phyloP scores from a whole-genome alignment of 2,329 filamentous ascomycete species.

The Hymenoscyphus infarciens region DNA sequence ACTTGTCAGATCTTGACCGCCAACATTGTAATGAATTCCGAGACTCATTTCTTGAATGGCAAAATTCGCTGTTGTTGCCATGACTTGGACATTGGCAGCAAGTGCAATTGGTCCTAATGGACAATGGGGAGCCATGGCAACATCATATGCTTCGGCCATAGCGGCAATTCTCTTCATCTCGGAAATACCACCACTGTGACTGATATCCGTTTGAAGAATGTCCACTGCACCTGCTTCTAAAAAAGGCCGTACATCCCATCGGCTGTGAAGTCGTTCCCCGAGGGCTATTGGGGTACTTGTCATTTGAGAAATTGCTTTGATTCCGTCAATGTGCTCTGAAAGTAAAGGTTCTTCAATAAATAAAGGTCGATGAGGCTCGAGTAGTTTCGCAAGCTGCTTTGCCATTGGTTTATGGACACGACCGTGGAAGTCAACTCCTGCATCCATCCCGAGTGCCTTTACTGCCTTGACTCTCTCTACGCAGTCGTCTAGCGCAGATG shows the following conservation, averaged over 20 bases:
- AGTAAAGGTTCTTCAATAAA: slow-evolving; percentile 74
- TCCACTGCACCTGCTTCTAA: slow-evolving; percentile 66
- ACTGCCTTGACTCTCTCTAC: slow-evolving; percentile 67
- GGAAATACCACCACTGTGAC: slow-evolving; percentile 68
- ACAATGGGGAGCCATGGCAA: slow-evolving; percentile 70
- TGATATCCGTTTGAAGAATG: slow-evolving; percentile 70
- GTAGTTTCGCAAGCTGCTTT: slow-evolving; percentile 64
- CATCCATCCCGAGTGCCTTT: slow-evolving; percentile 67
- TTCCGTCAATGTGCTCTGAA: slow-evolving; percentile 56
- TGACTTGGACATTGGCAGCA: slow-evolving; percentile 68
- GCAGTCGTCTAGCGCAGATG: slow-evolving; percentile 56
- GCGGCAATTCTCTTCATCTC: slow-evolving; percentile 66
- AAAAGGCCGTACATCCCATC: slow-evolving; percentile 72
- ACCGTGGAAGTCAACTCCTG: slow-evolving; percentile 74
- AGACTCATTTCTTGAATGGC: slow-evolving; percentile 75
- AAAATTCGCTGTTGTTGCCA: slow-evolving; percentile 59
- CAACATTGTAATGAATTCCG: slow-evolving; percentile 75
- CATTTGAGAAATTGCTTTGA: slow-evolving; percentile 55
- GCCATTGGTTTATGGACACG: slow-evolving; percentile 78
- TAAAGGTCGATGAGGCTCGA: slow-evolving; percentile 66
- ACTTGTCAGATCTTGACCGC: slow-evolving; percentile 60
- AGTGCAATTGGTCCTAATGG: slow-evolving; percentile 70
- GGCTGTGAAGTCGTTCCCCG: slow-evolving; percentile 66
- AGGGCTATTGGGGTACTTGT: slow-evolving; percentile 66
- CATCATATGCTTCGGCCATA: slow-evolving; percentile 71